These are phyloP conservation scores for Cinchona pubescens DNA, from an alignment of 257 asterid genomes.

Conservation along the genomic window DNA sequence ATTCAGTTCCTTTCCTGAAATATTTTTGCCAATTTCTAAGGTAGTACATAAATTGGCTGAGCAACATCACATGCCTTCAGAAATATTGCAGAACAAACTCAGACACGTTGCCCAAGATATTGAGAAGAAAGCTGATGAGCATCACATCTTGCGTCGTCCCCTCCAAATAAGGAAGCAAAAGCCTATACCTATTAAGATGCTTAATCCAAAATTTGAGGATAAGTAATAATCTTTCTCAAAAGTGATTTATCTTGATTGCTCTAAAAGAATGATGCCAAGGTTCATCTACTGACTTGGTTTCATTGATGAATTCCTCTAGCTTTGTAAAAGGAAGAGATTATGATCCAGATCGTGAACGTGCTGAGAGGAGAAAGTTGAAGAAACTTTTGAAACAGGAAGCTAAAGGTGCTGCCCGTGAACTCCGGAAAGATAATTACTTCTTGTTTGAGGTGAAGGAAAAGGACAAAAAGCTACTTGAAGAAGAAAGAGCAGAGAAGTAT, in stretches of 20 bases:
- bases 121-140: conserved; percentile 51
- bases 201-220: conserved; percentile 87
- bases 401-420: conserved; percentile 73
- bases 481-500: conserved; percentile 66
- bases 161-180: conserved; percentile 67
- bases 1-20: conserved; percentile 77
- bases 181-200: conserved; percentile 45
- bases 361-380: conserved; percentile 66
- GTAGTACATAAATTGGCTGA: conserved; percentile 46
- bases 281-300: conserved; percentile 1
- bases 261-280: neutral
- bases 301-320: conserved; percentile 44
- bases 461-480: conserved; percentile 47
- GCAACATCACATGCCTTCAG: conserved; percentile 56
- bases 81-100: conserved; percentile 49
- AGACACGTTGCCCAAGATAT: conserved; percentile 40
- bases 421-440: conserved; percentile 78
- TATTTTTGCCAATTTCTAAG: conserved; percentile 61
- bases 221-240: conserved; percentile 36
- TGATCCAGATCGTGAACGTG: conserved; percentile 93
- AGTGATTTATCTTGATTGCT: neutral
- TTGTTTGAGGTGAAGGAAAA: conserved; percentile 62
- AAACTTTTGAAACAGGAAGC: conserved; percentile 57
- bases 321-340: conserved; percentile 93
- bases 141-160: conserved; percentile 62